Base-by-base conservation (phyloP, 768 basidiomycete genomes). In the Collybia sp. region DNA sequence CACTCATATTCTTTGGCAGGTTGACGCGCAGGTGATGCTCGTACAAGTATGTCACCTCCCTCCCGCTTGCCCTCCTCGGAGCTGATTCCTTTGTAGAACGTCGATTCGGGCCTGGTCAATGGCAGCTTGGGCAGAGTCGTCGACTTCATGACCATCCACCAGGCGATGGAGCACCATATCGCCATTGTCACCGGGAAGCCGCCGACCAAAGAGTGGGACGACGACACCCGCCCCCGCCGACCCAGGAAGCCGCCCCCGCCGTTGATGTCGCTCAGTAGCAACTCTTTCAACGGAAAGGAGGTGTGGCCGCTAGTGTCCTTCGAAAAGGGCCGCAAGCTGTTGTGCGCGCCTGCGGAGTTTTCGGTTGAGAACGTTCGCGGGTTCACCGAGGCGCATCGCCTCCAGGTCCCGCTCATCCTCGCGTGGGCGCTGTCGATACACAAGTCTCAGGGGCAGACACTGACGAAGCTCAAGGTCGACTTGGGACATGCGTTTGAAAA, bases 341-440 rank as follows among this genome's bases (percentile, higher is more conserved):
- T 86, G 0, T 80, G 77, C 41, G 64, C 73, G 11, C 80, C 83
- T 9, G 53, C 70, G 13, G 66, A 72, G 25, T 88, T 88, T 47
- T 75, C 76, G 18, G 72, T 78, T 3, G 66, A 78, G 48, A 81
- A 78, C 17, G 73, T 73, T 13, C 64, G 59, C 40, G 85, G 82
- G 1, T 69, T 69, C 15, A 58, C 72, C 35, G 85, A 88, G 59
- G 84, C 82, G 6, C 64, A 57, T 12, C 68, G 85, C 43, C 58
- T 71, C 9, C 85, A 87, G 67, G 81, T 84, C 5, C 71, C 71
- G 2, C 46, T 71, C 13, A 67, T 68, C 30, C 55, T 92, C 13
- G 82, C 91, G 0, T 93, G 89, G 90, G 89, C 89, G 0, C 67
- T 92, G 62, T 83, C 82, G 12, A 83, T 93, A 35, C 92, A 94